Conservation (phyloP, 2,329 filamentous ascomycete genomes). For the Aureobasidium sp. region DNA sequence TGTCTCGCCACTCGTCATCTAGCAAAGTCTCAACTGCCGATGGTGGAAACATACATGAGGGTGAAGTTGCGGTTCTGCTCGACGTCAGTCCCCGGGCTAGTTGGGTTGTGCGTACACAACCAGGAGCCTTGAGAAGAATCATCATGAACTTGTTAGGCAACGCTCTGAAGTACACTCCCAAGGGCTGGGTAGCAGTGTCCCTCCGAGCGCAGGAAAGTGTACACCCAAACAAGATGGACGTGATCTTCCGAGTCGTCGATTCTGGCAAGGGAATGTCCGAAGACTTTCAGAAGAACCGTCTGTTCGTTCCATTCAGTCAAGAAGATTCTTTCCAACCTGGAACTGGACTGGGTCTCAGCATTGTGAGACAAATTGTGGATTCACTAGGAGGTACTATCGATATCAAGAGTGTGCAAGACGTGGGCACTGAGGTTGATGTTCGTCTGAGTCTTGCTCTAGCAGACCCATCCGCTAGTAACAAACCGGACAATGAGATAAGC, state of each 20-base stretch:
- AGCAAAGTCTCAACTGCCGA: not conserved
- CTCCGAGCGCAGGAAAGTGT: conserved; percentile 6
- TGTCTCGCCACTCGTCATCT: not conserved
- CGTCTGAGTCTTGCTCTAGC: not conserved
- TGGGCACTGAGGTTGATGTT: conserved; percentile 40
- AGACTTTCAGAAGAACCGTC: conserved; percentile 52
- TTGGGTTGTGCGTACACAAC: conserved; percentile 41
- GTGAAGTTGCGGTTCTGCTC: conserved; percentile 37
- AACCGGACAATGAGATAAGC: not conserved
- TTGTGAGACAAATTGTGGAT: conserved; percentile 54
- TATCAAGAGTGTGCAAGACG: conserved; percentile 43
- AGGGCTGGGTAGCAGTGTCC: conserved; percentile 35
- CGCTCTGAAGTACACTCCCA: conserved; percentile 38
- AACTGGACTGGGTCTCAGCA: conserved; percentile 57
- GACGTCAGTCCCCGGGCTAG: conserved; percentile 33
- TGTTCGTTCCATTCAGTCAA: conserved; percentile 60
- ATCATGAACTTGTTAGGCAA: conserved; percentile 43
- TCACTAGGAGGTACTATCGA: conserved; percentile 54
- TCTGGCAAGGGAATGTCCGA: conserved; percentile 60
- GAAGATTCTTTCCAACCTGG: conserved; percentile 55
- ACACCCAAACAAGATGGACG: conserved; percentile 6
- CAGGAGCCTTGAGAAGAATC: conserved; percentile 38
- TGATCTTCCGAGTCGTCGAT: conserved; percentile 44
- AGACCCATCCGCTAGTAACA: not conserved
- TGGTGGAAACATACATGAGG: not conserved